phyloP scores from a whole-genome alignment of 805 yeast species.

The Pichia paraexigua region DNA sequence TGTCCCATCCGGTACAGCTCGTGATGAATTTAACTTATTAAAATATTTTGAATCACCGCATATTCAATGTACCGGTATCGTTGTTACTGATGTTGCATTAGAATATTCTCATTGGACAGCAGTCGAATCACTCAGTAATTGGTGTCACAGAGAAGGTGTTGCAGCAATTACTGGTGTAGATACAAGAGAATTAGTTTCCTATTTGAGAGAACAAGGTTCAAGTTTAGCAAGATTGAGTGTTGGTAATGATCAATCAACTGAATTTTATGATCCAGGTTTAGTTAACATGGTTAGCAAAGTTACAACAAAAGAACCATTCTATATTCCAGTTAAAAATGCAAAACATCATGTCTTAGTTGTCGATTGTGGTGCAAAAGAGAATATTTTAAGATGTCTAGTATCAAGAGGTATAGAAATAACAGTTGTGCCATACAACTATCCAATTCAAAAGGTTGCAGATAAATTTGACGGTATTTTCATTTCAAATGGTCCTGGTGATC shows the following conservation, averaged over 20 bases:
- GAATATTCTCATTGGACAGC: slow-evolving; percentile 99
- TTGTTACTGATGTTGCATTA: slow-evolving; percentile 92
- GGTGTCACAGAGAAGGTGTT: slow-evolving; percentile 96
- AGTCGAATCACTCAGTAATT: slow-evolving; percentile 85
- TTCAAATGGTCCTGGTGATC: slow-evolving; percentile 97
- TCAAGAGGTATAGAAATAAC: slow-evolving; percentile 94
- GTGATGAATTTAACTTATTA: slow-evolving; percentile 78
- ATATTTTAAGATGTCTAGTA: slow-evolving; percentile 87
- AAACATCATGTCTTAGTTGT: slow-evolving; percentile 81
- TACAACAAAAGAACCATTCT: slow-evolving; percentile 92
- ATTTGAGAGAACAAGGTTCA: slow-evolving; percentile 93
- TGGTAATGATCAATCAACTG: slow-evolving; percentile 86
- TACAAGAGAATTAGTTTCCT: slow-evolving; percentile 89
- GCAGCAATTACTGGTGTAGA: slow-evolving; percentile 97
- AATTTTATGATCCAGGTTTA: slow-evolving; percentile 83
- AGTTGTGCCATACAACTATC: slow-evolving; percentile 93
- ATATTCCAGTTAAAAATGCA: slow-evolving; percentile 55
- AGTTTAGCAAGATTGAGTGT: slow-evolving; percentile 83
- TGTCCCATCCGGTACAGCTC: slow-evolving; percentile 77
- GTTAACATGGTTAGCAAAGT: slow-evolving; percentile 89
- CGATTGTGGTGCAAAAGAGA: slow-evolving; percentile 98
- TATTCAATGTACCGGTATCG: slow-evolving; percentile 92
- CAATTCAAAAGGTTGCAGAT: slow-evolving; percentile 81
- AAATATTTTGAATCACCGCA: slow-evolving; percentile 88
- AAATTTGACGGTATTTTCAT: slow-evolving; percentile 92